These are phyloP conservation scores for Calycina herbarum DNA, from an alignment of 2,329 filamentous ascomycete species.

Conservation along the genomic window DNA sequence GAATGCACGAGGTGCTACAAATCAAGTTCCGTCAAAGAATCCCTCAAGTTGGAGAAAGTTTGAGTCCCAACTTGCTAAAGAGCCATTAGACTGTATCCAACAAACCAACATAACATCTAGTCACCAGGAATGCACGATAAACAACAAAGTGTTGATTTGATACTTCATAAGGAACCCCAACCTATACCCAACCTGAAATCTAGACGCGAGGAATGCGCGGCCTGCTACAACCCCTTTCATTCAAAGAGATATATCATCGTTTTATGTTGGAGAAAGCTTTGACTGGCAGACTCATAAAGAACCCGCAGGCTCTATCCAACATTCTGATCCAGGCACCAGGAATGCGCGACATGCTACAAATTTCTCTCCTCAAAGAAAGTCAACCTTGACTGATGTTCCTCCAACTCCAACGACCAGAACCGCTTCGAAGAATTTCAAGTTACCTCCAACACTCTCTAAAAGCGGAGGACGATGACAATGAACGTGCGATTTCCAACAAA, in stretches of 20 bases:
- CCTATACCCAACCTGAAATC: no score
- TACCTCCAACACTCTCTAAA: background rate
- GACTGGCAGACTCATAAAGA: no score
- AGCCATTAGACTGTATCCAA: no score
- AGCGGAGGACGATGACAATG: background rate
- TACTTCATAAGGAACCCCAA: no score
- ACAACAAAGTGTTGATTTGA: background rate
- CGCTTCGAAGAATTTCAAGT: background rate
- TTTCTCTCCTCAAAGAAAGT: background rate
- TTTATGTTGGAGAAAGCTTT: no score
- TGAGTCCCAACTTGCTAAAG: background rate
- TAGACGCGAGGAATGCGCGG: no score
- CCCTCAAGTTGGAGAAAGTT: no score
- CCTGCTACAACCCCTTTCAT: no score
- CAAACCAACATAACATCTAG: background rate
- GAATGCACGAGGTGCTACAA: no score
- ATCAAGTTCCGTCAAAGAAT: no score
- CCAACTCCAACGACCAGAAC: background rate
- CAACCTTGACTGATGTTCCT: background rate
- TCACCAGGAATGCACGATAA: background rate
- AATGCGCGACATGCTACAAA: background rate
- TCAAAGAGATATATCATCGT: no score
- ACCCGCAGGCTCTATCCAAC: no score
- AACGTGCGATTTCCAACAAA: background rate
- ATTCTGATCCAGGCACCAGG: background rate